Base-by-base conservation (phyloP, 2,329 filamentous ascomycete species). In the Parastagonospora nodorum region DNA sequence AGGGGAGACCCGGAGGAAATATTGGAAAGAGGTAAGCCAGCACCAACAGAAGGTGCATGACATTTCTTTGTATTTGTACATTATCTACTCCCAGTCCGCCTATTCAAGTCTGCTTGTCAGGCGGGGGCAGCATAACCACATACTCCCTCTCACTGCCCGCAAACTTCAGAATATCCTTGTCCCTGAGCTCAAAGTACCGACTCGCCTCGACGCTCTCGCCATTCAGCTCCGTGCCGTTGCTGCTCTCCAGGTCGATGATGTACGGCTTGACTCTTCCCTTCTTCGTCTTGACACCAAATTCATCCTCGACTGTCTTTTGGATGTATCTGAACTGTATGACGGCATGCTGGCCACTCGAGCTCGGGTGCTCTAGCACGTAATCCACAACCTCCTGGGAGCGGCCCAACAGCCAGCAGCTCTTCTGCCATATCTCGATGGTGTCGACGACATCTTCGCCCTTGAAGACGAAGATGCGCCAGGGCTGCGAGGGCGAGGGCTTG, bases 391-490 rank as follows among this genome's bases (percentile, higher is more conserved):
- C 78, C 45, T 82, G 74, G 63, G 97, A 92, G 40, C 92, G 82
- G 0, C 94, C 94, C 8, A 97, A 78, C 19, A 99, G 78, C 94
- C 94, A 99, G 77, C 91, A 96, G 67, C 88, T 95, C 53, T 90
- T 86, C 48, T 80, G 76, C 50, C 83, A 82, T 42, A 99, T 80
- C 51, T 91, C 85, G 16, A 97, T 81, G 1, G 90, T 95, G 67
- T 96, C 91, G 30, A 96, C 73, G 2, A 95, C 81, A 49, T 92
- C 89, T 27, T 82, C 74, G 9, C 86, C 89, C 69, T 96, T 96
- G 82, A 99, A 99, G 16, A 97, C 84, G 71, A 95, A 97, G 41
- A 99, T 79, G 53, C 90, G 89, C 93, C 93, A 99, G 50, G 84
- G 78, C 61, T 94, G 86, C 47, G 85, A 87, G 1, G 88, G 69